Conservation (phyloP, 495 filamentous ascomycete genomes). For the Tuber magnatum region DNA sequence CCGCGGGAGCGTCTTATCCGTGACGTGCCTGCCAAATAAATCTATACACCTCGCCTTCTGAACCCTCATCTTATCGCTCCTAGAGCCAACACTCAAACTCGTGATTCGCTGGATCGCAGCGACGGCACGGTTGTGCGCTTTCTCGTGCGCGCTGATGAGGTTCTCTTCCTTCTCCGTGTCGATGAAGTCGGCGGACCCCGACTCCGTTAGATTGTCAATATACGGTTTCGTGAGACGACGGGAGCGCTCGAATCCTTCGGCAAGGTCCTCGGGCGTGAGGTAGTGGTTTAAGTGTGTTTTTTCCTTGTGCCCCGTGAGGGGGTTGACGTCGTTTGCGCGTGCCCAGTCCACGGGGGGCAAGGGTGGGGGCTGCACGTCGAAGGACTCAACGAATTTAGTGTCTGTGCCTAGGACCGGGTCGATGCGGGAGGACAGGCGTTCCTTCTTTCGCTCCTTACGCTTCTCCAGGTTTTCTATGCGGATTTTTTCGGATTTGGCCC, state of each 20-base stretch:
- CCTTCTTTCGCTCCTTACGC: slow-evolving; percentile 56
- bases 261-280: slow-evolving; percentile 58
- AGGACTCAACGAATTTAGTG: slow-evolving; percentile 76
- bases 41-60: slow-evolving; percentile 78
- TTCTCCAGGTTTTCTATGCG: slow-evolving; percentile 72
- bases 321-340: slow-evolving; percentile 22
- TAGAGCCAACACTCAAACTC: slow-evolving; percentile 63
- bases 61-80: slow-evolving; percentile 65
- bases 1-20: slow-evolving; percentile 60
- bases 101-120: slow-evolving; percentile 70
- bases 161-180: slow-evolving; percentile 39
- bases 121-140: slow-evolving; percentile 50
- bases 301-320: slow-evolving; percentile 45
- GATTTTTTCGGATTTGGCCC: slow-evolving; percentile 64
- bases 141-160: slow-evolving; percentile 41
- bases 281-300: slow-evolving; percentile 61
- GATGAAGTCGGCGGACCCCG: slow-evolving; percentile 46
- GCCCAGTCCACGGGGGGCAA: slow-evolving; percentile 36
- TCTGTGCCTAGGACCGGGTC: slow-evolving; percentile 68
- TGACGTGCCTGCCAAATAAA: slow-evolving; percentile 82
- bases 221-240: slow-evolving; percentile 45
- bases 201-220: slow-evolving; percentile 40
- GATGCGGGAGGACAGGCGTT: slow-evolving; percentile 56
- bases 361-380: slow-evolving; percentile 53
- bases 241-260: slow-evolving; percentile 49